Conservation (phyloP, 2,329 filamentous ascomycete species). For the Claviceps monticola region DNA sequence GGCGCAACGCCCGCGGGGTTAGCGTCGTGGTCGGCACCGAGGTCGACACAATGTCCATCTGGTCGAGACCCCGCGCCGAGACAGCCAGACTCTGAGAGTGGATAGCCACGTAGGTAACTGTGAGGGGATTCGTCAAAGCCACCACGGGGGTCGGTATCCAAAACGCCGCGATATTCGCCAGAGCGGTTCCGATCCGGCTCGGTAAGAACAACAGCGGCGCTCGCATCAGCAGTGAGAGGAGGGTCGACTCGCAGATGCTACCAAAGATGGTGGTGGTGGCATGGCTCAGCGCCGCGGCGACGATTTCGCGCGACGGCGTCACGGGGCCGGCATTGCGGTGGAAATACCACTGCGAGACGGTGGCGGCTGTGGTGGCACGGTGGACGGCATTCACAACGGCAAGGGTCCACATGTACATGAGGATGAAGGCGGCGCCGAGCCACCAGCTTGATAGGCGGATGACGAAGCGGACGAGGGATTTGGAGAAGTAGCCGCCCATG, state of each 20-base stretch:
- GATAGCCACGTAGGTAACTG: conserved; percentile 85
- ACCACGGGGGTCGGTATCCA: conserved; percentile 76
- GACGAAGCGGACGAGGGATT: conserved; percentile 50
- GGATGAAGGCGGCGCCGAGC: conserved; percentile 80
- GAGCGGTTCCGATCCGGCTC: conserved; percentile 46
- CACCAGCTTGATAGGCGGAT: conserved; percentile 87
- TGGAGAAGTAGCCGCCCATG: conserved; percentile 73
- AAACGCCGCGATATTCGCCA: conserved; percentile 62
- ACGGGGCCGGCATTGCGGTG: conserved; percentile 73
- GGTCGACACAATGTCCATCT: conserved; percentile 68
- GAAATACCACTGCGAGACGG: conserved; percentile 98
- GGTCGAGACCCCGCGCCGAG: conserved; percentile 65
- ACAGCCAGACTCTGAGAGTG: conserved; percentile 72
- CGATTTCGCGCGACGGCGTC: conserved; percentile 66
- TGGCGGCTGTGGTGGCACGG: conserved; percentile 81
- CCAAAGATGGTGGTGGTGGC: conserved; percentile 79
- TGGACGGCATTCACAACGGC: conserved; percentile 80
- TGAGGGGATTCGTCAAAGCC: conserved; percentile 78
- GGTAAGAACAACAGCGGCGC: conserved; percentile 78
- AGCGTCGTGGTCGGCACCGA: conserved; percentile 61
- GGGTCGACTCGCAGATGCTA: conserved; percentile 76
- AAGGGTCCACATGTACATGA: conserved; percentile 93
- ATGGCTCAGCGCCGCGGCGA: conserved; percentile 70
- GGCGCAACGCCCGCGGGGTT: conserved; percentile 38
- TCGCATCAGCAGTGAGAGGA: conserved; percentile 67